A percentile compares a stretch with the other conserved stretches of the same genome.
These are phyloP conservation scores for Colletotrichum sp. DNA, from an alignment of 2,329 filamentous ascomycete genomes.

Conservation along the genomic window DNA sequence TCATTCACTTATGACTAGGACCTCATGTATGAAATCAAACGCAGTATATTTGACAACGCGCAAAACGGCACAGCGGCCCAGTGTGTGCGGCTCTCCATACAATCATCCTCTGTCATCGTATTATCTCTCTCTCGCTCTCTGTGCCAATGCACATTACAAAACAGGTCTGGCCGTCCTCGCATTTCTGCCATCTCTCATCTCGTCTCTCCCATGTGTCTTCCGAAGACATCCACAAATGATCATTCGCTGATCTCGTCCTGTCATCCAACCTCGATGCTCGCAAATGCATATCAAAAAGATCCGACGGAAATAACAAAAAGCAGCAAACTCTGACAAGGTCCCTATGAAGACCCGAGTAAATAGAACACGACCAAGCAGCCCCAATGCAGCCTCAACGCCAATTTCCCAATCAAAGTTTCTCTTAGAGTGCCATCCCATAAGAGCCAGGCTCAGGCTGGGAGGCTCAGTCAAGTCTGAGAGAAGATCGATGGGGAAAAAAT, in stretches of 20 bases:
- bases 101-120: slow-evolving; percentile 1
- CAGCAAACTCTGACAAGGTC: slow-evolving; percentile 9
- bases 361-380: background rate
- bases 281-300: slow-evolving; percentile 9
- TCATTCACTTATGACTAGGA: background rate
- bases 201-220: slow-evolving; percentile 5
- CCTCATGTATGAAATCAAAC: background rate
- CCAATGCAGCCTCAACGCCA: slow-evolving; percentile 20
- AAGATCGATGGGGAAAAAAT: background rate
- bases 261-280: slow-evolving; percentile 6
- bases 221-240: background rate
- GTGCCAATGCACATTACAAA: background rate
- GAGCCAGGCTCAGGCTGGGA: background rate
- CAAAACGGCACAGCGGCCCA: slow-evolving; percentile 4
- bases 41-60: slow-evolving; percentile 15
- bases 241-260: background rate
- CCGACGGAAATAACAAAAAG: background rate
- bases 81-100: slow-evolving; percentile 4
- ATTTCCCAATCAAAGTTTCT: background rate
- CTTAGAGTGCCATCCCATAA: background rate
- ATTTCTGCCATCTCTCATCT: background rate
- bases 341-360: background rate
- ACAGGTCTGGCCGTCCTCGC: background rate
- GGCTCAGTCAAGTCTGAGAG: background rate
- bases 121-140: background rate